Percentiles rank a stretch among this genome's conserved stretches.
phyloP scores from a whole-genome alignment of 2,329 filamentous ascomycete genomes.

The Thelonectria rubi region DNA sequence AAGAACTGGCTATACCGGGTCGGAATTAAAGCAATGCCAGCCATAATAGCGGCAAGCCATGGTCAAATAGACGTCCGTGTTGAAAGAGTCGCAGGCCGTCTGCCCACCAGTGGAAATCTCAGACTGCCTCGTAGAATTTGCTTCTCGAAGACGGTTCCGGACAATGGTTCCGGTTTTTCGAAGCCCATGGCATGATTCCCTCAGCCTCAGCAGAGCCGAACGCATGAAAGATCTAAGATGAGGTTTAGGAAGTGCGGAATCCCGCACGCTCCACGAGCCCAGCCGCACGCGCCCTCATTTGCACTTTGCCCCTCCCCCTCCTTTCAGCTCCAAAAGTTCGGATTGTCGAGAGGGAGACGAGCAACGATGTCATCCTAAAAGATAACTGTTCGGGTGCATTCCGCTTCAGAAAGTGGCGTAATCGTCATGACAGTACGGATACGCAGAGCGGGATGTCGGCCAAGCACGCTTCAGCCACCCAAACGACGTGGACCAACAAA shows the following conservation, averaged over 20 bases:
- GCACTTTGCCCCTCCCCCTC: constrained; percentile 16
- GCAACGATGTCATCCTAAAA: background rate
- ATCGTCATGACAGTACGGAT: background rate
- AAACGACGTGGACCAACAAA: constrained; percentile 24
- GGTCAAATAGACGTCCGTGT: constrained; percentile 26
- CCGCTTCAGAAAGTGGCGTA: background rate
- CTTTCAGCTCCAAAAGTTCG: background rate
- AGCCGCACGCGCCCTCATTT: background rate
- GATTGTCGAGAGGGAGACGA: background rate
- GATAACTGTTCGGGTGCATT: background rate
- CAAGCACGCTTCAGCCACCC: background rate
- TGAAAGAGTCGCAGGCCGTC: constrained; percentile 14
- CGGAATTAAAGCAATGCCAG: constrained; percentile 10
- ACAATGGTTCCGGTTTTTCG: constrained; percentile 8
- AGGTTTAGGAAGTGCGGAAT: constrained; percentile 13
- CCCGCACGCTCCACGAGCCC: constrained; percentile 5
- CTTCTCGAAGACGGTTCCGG: constrained; percentile 27
- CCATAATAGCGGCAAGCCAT: constrained; percentile 10
- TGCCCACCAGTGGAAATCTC: constrained; percentile 15
- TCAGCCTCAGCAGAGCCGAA: constrained; percentile 12
- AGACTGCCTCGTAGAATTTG: constrained; percentile 8
- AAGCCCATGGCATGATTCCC: constrained; percentile 19
- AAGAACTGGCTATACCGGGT: constrained; percentile 17
- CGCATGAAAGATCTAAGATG: constrained; percentile 26
- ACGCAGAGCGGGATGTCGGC: background rate